Evolutionary conservation across 139 green algal genomes (phyloP).

Genomic region (Volvox reticuliferus): DNA sequence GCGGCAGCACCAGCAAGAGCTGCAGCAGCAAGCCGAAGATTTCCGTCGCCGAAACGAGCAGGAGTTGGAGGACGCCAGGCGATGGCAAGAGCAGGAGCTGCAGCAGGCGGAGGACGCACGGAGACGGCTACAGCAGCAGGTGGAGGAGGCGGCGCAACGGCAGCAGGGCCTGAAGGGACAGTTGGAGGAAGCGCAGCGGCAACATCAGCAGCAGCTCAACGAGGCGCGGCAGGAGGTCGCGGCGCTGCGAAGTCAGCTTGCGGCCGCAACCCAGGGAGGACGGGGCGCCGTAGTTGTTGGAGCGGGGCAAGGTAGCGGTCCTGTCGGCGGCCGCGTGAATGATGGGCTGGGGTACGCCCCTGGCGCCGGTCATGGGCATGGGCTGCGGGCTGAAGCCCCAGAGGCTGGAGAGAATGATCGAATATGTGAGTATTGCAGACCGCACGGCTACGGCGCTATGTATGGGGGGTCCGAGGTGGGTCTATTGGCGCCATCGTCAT

Average conservation of each 20-base stretch:
- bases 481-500: too few relatives aligned
- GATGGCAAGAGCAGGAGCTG: not conserved
- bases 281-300: not conserved
- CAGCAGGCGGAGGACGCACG: not conserved
- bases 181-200: not conserved
- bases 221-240: not conserved
- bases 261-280: not conserved
- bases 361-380: not conserved
- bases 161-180: not conserved
- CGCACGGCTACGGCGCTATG: not conserved
- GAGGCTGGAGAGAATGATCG: not conserved
- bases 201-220: not conserved
- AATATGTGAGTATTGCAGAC: not conserved
- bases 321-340: not conserved
- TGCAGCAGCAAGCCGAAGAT: not conserved
- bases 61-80: not conserved
- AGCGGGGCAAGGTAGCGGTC: not conserved
- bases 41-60: too few relatives aligned
- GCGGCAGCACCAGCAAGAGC: not conserved
- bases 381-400: not conserved
- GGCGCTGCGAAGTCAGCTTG: not conserved
- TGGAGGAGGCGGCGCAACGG: not conserved
- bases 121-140: not conserved
- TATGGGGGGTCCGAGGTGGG: not conserved
- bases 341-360: not conserved